These are phyloP conservation scores for Chytriomyces hyalinus DNA, from an alignment of 192 early-diverging fungal genomes.

Conservation along the genomic window DNA sequence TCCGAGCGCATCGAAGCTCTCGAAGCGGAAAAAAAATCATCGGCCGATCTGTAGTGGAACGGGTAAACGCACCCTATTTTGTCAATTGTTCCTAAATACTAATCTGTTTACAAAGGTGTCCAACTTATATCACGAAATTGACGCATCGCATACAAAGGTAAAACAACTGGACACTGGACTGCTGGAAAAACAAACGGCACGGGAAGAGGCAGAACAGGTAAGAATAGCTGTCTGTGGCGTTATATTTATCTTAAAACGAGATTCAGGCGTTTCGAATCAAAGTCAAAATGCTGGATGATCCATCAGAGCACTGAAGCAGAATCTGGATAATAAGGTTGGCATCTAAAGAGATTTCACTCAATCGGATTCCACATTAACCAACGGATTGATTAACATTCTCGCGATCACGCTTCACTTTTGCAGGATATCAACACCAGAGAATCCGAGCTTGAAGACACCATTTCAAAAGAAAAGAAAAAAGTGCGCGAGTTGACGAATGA, in stretches of 20 bases:
- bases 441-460: slow-evolving; percentile 21
- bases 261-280: slow-evolving; percentile 52
- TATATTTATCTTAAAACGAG: background rate
- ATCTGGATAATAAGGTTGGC: slow-evolving; percentile 60
- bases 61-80: background rate
- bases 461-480: slow-evolving; percentile 19
- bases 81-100: background rate
- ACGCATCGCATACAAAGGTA: background rate
- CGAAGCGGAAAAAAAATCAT: slow-evolving; percentile 4
- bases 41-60: background rate
- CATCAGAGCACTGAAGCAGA: slow-evolving; percentile 58
- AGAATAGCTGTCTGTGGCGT: background rate
- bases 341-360: background rate
- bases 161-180: background rate
- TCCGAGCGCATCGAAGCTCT: background rate
- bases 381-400: slow-evolving; percentile 2
- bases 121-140: background rate
- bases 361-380: background rate
- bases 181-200: background rate
- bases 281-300: slow-evolving; percentile 65
- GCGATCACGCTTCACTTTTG: slow-evolving; percentile 49
- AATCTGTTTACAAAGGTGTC: too few relatives aligned
- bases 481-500: slow-evolving; percentile 35
- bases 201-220: background rate
- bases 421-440: slow-evolving; percentile 42